Evolutionary conservation across 192 early-diverging fungal genomes (phyloP).

Genomic region (Podila minutissima): DNA sequence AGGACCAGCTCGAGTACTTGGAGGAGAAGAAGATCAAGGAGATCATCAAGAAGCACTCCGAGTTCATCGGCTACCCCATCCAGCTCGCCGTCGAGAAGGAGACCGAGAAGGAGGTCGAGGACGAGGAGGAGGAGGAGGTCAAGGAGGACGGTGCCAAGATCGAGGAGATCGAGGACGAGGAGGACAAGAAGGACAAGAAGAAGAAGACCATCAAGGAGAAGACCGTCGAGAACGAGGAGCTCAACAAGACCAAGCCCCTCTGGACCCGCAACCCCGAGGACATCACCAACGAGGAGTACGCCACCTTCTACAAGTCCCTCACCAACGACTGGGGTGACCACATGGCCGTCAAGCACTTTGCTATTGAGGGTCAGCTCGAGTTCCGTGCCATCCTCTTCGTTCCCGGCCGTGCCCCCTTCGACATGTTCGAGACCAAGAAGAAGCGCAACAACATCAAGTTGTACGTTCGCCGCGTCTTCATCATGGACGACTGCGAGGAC

Average conservation of each 20-base stretch:
- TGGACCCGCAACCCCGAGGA: constrained; percentile 99
- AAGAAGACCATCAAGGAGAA: constrained; percentile 89
- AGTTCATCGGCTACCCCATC: constrained; percentile 99
- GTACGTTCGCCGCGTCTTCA: constrained; percentile 99
- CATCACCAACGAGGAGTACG: constrained; percentile 96
- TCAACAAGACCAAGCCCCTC: constrained; percentile 99
- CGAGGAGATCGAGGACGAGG: constrained; percentile 87
- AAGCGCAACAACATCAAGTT: constrained; percentile 99
- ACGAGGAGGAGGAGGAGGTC: constrained; percentile 86
- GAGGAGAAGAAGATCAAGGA: constrained; percentile 99
- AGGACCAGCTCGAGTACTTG: constrained; percentile 97
- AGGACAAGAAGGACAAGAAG: constrained; percentile 76
- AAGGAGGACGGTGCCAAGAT: constrained; percentile 78
- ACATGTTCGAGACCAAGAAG: constrained; percentile 98
- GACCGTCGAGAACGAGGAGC: constrained; percentile 88
- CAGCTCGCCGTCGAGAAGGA: constrained; percentile 97
- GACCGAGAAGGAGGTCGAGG: constrained; percentile 97
- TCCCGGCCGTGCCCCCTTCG: constrained; percentile 96
- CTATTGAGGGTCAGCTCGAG: constrained; percentile 99
- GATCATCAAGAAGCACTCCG: constrained; percentile 99
- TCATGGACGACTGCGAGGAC: constrained; percentile 99
- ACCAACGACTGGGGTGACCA: constrained; percentile 99
- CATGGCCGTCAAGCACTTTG: constrained; percentile 98
- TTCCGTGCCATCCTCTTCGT: constrained; percentile 99
- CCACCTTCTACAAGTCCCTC: constrained; percentile 98